Evolutionary conservation across 2,329 filamentous ascomycete genomes (phyloP).

Genomic region (Didymella pinodella): DNA sequence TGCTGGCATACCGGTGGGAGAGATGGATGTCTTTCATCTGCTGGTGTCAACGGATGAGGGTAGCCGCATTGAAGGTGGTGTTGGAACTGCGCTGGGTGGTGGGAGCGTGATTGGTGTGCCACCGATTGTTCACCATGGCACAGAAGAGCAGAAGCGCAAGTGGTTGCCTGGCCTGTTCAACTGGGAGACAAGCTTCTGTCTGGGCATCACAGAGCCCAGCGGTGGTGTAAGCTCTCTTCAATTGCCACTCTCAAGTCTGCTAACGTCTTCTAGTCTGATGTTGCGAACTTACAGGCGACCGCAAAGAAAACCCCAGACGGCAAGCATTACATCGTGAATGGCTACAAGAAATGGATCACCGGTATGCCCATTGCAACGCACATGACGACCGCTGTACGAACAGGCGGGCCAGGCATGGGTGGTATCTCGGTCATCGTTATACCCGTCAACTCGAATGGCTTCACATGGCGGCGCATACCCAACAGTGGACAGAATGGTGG

Average conservation of each 20-base stretch:
- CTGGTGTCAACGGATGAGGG: constrained; percentile 65
- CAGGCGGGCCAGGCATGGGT: constrained; percentile 60
- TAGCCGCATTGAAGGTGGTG: constrained; percentile 64
- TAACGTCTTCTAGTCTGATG: constrained; percentile 59
- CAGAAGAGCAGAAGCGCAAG: constrained; percentile 63
- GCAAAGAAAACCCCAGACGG: constrained; percentile 77
- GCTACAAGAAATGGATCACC: constrained; percentile 74
- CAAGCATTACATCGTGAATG: constrained; percentile 73
- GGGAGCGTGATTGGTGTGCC: constrained; percentile 70
- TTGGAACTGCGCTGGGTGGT: constrained; percentile 65
- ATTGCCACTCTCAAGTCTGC: background rate
- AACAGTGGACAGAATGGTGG: constrained; percentile 74
- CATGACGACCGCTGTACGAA: constrained; percentile 69
- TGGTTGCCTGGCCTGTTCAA: constrained; percentile 68
- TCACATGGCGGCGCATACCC: constrained; percentile 63
- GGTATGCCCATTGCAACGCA: constrained; percentile 68
- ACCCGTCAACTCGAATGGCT: constrained; percentile 59
- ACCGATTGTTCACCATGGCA: constrained; percentile 70
- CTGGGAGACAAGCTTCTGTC: constrained; percentile 67
- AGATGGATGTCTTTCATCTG: constrained; percentile 52
- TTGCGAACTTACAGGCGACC: constrained; percentile 69
- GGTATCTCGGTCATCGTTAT: constrained; percentile 68
- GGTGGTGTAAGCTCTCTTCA: constrained; percentile 49
- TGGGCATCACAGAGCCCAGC: constrained; percentile 71
- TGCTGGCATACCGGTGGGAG: constrained; percentile 48